Evolutionary conservation across 1,139 yeast genomes (phyloP), one percentile per base, ranked within the genome.

Genomic region (Hyphopichia khmerensis): DNA sequence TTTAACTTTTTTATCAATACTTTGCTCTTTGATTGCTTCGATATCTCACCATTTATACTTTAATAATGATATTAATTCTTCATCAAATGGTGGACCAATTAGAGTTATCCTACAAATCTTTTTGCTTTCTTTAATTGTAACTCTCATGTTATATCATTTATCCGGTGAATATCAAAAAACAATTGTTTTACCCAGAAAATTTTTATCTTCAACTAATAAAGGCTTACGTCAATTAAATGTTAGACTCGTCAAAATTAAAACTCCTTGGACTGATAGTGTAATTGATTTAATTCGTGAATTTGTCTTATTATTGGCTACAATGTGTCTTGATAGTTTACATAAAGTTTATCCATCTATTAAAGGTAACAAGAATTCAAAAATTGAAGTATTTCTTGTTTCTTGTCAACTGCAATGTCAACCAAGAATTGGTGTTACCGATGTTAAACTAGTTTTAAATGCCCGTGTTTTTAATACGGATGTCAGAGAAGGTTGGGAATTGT

Each of bases 401-500:
- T 70, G 73, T 42, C 72, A 70, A 48, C 74, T 70, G 65, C 73
- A 63, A 43, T 72, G 77, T 47, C 78, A 74, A 51, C 78, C 79
- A 1, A 53, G 75, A 42, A 58, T 68, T 15, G 78, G 79, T 1
- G 65, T 73, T 14, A 67, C 70, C 29, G 78, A 73, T 47, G 81
- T 86, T 14, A 90, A 90, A 59, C 62, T 93, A 13, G 86, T 88
- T 2, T 69, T 93, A 43, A 85, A 86, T 46, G 87, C 97, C 1
- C 72, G 96, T 42, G 84, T 84, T 1, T 93, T 91, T 62, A 80
- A 81, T 47, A 82, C 93, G 0, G 95, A 87, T 43, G 80, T 87
- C 3, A 75, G 96, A 50, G 97, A 91, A 59, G 95, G 91, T 11
- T 93, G 99, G 99, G 99, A 93, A 56, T 64, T 89, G 38, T 93